Evolutionary conservation across 2,329 filamentous ascomycete genomes (phyloP).

Genomic region (Aspergillus quadricinctus): DNA sequence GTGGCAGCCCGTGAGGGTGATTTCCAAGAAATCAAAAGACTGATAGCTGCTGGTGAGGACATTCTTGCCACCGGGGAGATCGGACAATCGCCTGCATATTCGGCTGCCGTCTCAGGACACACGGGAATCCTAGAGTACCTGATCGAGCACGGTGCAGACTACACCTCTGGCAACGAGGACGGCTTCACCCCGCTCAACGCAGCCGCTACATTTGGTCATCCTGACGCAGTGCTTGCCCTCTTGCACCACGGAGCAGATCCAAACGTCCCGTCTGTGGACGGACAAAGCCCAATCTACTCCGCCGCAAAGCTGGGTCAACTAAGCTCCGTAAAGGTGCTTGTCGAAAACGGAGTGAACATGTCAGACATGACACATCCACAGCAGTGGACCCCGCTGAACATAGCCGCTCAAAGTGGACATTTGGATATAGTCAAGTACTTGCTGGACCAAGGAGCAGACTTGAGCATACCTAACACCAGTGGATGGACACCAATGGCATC

Average conservation of each 20-base stretch:
- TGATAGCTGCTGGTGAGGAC: background rate
- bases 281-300: background rate
- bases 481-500: background rate
- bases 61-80: background rate
- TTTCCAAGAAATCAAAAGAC: background rate
- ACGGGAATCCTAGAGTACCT: background rate
- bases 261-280: background rate
- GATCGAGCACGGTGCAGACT: slow-evolving; percentile 1
- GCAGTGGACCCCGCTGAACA: background rate
- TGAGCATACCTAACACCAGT: background rate
- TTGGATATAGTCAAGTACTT: background rate
- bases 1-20: background rate
- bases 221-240: background rate
- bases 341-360: background rate
- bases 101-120: background rate
- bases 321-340: background rate
- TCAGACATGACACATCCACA: background rate
- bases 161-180: background rate
- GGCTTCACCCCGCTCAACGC: slow-evolving; percentile 2
- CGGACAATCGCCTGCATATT: slow-evolving; percentile 1
- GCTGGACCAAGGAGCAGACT: background rate
- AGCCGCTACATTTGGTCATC: background rate
- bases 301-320: background rate
- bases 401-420: background rate
- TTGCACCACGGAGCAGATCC: background rate